Base-by-base conservation (phyloP, 805 yeast genomes). In the Clavispora santaluciae region DNA sequence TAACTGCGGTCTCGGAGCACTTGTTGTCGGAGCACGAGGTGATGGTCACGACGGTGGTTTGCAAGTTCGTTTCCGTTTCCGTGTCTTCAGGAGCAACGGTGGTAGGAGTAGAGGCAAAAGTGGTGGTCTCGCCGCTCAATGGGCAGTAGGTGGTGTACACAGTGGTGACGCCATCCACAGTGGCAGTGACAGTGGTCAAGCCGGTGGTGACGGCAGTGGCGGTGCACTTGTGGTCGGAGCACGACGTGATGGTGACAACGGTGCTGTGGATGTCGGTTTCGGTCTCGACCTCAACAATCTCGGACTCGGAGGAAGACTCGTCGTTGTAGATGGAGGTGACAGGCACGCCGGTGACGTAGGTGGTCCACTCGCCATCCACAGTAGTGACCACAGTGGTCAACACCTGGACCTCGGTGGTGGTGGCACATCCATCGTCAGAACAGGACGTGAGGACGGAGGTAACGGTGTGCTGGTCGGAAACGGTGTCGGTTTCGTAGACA, bases 101-200 rank as follows among this genome's bases (percentile, higher is more conserved):
- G 30, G 54, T 25, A 23, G 25, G 7, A 15, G 41, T 25, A 11
- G 43, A 15, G 15, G 29, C 46, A 30, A 50, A 29, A 20, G 40
- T 26, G 31, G 44, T 18, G 13, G 38, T 38, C 10, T 24, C 45
- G 7, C 39, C 44, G 18, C 48, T 26, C 16, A 41, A 35, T 40
- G 68, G 68, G 48, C 68, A 62, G 57, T 57, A 63, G 20, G 75
- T 68, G 43, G 75, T 65, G 59, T 63, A 74, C 28, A 63, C 58
- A 18, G 72, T 66, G 36, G 47, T 57, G 17, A 54, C 53, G 22
- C 66, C 73, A 40, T 59, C 48, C 22, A 59, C 57, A 29, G 66
- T 59, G 28, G 61, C 48, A 33, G 72, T 66, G 40, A 61, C 46
- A 12, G 59, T 51, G 18, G 57, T 49, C 12, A 52, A 44, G 4